Base-by-base conservation (phyloP, 805 yeast genomes). In the Clavispora santaluciae region DNA sequence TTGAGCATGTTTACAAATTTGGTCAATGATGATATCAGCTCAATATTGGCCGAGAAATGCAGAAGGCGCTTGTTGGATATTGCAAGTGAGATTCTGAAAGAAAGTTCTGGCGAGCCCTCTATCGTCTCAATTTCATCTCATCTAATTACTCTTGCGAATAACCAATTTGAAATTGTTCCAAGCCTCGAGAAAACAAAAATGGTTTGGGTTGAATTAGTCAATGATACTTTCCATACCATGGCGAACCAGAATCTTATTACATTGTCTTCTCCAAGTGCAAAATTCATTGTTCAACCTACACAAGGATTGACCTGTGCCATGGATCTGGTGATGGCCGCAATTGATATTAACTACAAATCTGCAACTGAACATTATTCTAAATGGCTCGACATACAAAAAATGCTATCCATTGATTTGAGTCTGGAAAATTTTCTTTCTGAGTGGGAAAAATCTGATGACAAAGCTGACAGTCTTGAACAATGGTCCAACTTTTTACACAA, bases 301-400 rank as follows among this genome's bases (percentile, higher is more conserved):
- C 5, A 12, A 3, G 10, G 7, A 6, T 22, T 33, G 24, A 15
- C n/a, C 6, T 12, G n/a, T 6, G 9, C 21, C 6, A 9, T 33
- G 4, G 24, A n/a, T 5, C 24, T 15, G 20, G 38, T 43, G 17
- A 43, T 49, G 33, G 20, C 17, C 1, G 41, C 46, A 4, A 53
- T 78, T 5, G 76, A 74, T n/a, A 17, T 16, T 0, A 42, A 61
- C 4, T 53, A 64, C 15, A 28, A 35, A 0, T 42, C 54, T 3
- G 71, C 76, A 0, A 34, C 49, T 0, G 38, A 6, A 15, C 7
- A 16, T 16, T 16, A 8, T 16, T 18, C 6, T 1, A 62, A 64
- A 13, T 86, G 95, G 95, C 50, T 54, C 2, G 61, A 59, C 16
- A 64, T 82, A 21, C 84, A 81, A 52, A 57, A 71, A 1, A 56